Percentiles rank a stretch among this genome's conserved stretches.
phyloP scores from a whole-genome alignment of 2,329 filamentous ascomycete species.

The Cercospora sp. region DNA sequence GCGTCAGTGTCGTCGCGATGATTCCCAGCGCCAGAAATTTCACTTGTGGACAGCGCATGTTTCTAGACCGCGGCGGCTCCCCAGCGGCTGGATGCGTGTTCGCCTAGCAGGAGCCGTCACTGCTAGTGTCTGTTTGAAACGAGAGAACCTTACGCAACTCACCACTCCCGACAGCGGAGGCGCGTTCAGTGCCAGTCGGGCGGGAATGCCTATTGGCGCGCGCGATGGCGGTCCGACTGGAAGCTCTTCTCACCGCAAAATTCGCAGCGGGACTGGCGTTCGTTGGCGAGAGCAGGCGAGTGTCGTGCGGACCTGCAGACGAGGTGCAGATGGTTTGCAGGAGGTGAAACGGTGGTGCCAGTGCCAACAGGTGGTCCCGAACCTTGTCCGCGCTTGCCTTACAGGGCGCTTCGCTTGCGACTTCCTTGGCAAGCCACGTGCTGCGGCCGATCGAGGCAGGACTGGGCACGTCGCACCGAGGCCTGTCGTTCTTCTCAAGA shows the following conservation, averaged over 20 bases:
- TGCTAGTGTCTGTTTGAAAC: conserved; percentile 1
- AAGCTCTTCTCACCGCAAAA: neutral
- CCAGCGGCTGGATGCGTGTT: neutral
- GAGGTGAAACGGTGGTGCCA: neutral
- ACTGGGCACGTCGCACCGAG: neutral
- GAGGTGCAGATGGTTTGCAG: neutral
- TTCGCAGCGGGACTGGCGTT: neutral
- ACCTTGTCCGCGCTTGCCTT: neutral
- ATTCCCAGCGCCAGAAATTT: neutral
- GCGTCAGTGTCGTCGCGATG: neutral
- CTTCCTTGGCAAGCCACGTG: neutral
- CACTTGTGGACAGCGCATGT: neutral
- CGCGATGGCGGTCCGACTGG: neutral
- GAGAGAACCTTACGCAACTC: neutral
- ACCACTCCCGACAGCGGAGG: neutral
- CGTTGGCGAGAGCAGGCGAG: neutral
- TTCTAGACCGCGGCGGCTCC: neutral
- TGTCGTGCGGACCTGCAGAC: neutral
- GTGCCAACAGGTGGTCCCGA: neutral
- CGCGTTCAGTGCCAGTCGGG: neutral
- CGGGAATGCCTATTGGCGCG: neutral
- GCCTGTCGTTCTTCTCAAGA: neutral
- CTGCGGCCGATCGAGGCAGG: neutral
- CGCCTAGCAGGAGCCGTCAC: neutral
- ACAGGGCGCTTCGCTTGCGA: neutral